A percentile compares a stretch with the other conserved stretches of the same genome.
Conservation (phyloP, 2,329 filamentous ascomycete species). For the Coleophoma crateriformis region DNA sequence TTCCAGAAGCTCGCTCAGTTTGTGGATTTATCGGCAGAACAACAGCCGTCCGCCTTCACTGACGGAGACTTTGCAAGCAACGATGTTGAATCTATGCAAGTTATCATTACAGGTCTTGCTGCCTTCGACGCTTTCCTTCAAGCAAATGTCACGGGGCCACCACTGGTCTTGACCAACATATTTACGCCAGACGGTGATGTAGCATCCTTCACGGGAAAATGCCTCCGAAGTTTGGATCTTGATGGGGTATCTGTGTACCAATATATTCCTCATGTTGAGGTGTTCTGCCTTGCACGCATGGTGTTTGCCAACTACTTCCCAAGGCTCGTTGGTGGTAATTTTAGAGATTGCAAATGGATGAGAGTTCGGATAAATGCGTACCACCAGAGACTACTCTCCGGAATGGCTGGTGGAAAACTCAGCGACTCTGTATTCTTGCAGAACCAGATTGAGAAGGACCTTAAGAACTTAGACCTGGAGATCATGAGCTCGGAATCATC, state of each 20-base stretch:
- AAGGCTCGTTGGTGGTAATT: constrained; percentile 14
- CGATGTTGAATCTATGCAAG: constrained; percentile 8
- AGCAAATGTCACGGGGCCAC: constrained; percentile 81
- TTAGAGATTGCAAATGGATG: constrained; percentile 36
- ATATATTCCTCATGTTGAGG: constrained; percentile 75
- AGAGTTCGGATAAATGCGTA: constrained; percentile 65
- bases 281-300: constrained; percentile 68
- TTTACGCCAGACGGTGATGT: constrained; percentile 22
- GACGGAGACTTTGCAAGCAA: constrained; percentile 7
- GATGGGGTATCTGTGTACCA: constrained; percentile 87
- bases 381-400: constrained; percentile 57
- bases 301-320: constrained; percentile 34
- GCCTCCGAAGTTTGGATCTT: constrained; percentile 64
- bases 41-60: constrained; percentile 13
- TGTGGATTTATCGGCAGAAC: constrained; percentile 5
- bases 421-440: constrained; percentile 58
- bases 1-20: constrained; percentile 15
- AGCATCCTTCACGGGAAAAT: constrained; percentile 37
- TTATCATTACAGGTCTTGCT: constrained; percentile 50
- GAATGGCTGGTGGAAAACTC: constrained; percentile 19
- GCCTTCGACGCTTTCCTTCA: constrained; percentile 78
- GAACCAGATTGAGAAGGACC: constrained; percentile 51
- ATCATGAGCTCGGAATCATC: constrained; percentile 30
- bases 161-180: constrained; percentile 48
- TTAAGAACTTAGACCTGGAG: constrained; percentile 40